Base-by-base conservation (phyloP, 2,329 filamentous ascomycete species). In the Xylaria polymorpha region DNA sequence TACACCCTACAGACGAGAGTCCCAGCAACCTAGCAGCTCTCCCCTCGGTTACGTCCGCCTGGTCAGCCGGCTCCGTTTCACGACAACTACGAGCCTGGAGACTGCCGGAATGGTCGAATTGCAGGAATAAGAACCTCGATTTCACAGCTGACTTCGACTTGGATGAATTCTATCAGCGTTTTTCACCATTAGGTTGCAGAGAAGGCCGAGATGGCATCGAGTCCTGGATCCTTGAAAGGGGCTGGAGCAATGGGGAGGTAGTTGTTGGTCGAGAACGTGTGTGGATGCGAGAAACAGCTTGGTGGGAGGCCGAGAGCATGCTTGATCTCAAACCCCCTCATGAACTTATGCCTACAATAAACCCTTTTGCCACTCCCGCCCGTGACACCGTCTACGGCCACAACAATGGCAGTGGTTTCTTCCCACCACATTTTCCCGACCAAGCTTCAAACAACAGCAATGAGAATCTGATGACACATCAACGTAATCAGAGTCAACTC, bases 231-330 rank as follows among this genome's bases (percentile, higher is more conserved):
- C 86, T 98, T 59, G 94, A 98, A 81, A 90, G 96, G 67, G 96
- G 96, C 1, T 99, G 96, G 96, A 98, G 94, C 82, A 99, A 99
- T 74, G 96, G 96, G 46, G 96, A 98, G 81, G 94, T 98, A 1
- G 90, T 97, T 5, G 85, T 98, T 39, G 96, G 96, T 64, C 91
- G 90, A 67, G 94, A 98, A 80, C 92, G 96, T 39, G 90, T 99
- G 50, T 99, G 96, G 96, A 94, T 98, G 84, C 89, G 95, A 59
- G 96, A 99, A 81, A 87, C 85, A 66, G 92, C 94, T 1, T 99
- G 96, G 95, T 98, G 95, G 95, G 95, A 98, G 81, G 95, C 94
- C 5, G 96, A 99, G 82, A 93, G 89, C 70, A 97, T 98, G 92
- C 90, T 98, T 35, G 96, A 99, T 77, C 85, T 97, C 75, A 95